Base-by-base conservation (phyloP, 306 rosid species). In the Quercus robur region DNA sequence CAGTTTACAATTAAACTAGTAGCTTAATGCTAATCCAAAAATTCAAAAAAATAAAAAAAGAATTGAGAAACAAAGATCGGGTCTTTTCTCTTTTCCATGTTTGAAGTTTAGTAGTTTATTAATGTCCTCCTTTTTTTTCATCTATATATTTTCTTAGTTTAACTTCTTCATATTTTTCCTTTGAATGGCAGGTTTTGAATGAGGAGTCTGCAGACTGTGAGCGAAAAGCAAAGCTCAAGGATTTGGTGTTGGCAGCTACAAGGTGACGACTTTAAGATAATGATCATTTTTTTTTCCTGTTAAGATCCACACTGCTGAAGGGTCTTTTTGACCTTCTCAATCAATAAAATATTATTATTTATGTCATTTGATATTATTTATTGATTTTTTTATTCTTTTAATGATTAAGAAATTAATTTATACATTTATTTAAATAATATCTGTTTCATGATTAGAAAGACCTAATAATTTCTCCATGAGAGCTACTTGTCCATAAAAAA, bases 161-260 rank as follows among this genome's bases (percentile, higher is more conserved):
- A 19, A 10, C 17, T 19, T 5, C 71, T 8, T 6, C 6, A 30
- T 56, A n/a, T 51, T 81, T 2, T 20, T 26, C 70, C 77, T 25
- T 25, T 54, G 41, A 73, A 49, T 80, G 79, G 67, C 80, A 95
- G 97, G 87, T 71, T 81, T 73, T 93, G 66, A 83, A 75, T 18
- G 71, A 9, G n/a, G 92, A 91, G 77, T 83, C 96, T 28, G 46
- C 46, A 41, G 46, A 41, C 46, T 41, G 11, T 41, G 67, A 73
- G 73, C 82, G 77, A 72, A 91, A 80, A 79, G 74, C 64, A 19
- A 88, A 86, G 86, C 84, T 93, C 52, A 89, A 85, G 70, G 85
- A 84, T 59, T 58, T 89, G 59, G 57, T 93, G 19, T 77, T 89
- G 77, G 85, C 88, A 76, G 99, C 91, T 41, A 91, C 97, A 54